A percentile compares a stretch with the other conserved stretches of the same genome.
Evolutionary conservation across 148 eudicot genomes (phyloP).

Genomic region (Talinum fruticosum): DNA sequence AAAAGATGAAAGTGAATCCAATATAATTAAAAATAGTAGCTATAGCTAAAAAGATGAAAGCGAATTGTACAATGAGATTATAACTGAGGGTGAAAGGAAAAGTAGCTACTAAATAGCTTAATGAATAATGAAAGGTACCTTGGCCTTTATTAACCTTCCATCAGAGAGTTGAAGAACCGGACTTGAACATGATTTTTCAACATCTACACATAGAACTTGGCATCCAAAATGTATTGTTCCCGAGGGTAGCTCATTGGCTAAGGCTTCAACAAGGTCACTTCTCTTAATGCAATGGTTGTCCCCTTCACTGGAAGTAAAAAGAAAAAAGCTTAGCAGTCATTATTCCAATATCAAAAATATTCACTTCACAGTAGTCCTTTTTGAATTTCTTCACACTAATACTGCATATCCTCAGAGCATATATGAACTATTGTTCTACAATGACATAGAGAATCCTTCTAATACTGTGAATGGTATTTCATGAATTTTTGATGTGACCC

Average conservation of each 20-base stretch:
- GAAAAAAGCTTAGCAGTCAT: not conserved
- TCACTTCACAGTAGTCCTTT: not conserved
- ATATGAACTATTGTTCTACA: too few relatives aligned
- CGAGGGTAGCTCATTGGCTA: constrained; percentile 45
- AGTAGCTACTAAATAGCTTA: not conserved
- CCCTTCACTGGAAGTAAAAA: constrained; percentile 22
- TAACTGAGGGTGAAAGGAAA: not conserved
- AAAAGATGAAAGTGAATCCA: not conserved
- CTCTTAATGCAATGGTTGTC: constrained; percentile 49
- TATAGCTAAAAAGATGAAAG: not conserved
- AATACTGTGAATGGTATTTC: too few relatives aligned
- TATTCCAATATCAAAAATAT: not conserved
- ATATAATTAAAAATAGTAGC: not conserved
- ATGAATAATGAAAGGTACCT: constrained; percentile 35
- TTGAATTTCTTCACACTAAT: not conserved
- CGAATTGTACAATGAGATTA: not conserved
- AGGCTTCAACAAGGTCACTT: constrained; percentile 40
- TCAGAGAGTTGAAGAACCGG: constrained; percentile 35
- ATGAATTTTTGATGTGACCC: too few relatives aligned
- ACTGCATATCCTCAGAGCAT: too few relatives aligned
- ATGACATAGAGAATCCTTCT: too few relatives aligned
- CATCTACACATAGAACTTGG: constrained; percentile 37
- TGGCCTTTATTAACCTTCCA: constrained; percentile 38
- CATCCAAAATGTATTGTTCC: constrained; percentile 42
- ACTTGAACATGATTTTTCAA: constrained; percentile 24